These are phyloP conservation scores for Sextonia rubra DNA, from an alignment of 164 flowering plant genomes.

Conservation along the genomic window DNA sequence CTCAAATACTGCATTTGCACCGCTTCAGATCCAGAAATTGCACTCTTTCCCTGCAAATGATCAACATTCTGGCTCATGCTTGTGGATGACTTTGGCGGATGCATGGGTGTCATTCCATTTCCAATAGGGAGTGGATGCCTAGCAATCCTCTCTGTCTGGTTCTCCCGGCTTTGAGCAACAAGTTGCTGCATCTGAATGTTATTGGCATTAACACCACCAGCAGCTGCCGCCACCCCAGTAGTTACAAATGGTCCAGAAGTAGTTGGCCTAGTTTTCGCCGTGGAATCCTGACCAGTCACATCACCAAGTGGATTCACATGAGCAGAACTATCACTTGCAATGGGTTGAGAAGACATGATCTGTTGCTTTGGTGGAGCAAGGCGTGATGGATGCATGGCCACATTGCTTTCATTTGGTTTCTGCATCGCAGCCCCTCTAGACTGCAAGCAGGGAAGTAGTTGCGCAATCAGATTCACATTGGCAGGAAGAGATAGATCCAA, in stretches of 20 bases:
- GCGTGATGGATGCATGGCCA: slow-evolving; percentile 40
- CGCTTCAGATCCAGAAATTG: slow-evolving; percentile 34
- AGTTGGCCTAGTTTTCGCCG: slow-evolving; percentile 52
- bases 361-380: slow-evolving; percentile 52
- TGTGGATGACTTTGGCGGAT: slow-evolving; percentile 49
- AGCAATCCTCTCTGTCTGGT: slow-evolving; percentile 31
- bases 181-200: slow-evolving; percentile 46
- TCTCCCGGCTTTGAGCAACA: slow-evolving; percentile 46
- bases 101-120: slow-evolving; percentile 60
- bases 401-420: slow-evolving; percentile 53
- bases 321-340: slow-evolving; percentile 58
- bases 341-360: slow-evolving; percentile 45
- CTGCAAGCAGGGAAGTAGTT: slow-evolving; percentile 74
- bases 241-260: slow-evolving; percentile 45
- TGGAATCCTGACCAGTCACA: slow-evolving; percentile 63
- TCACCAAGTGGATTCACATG: slow-evolving; percentile 71
- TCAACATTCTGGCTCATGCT: slow-evolving; percentile 50
- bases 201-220: slow-evolving; percentile 37
- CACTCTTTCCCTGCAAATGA: slow-evolving; percentile 31
- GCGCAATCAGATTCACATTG: slow-evolving; percentile 71
- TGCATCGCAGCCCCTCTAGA: slow-evolving; percentile 65
- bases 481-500: slow-evolving; percentile 78
- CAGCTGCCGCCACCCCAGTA: slow-evolving; percentile 28
- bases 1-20: slow-evolving; percentile 54
- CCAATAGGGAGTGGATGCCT: slow-evolving; percentile 42